A percentile compares a stretch with the other conserved stretches of the same genome.
Conservation (phyloP, 192 early-diverging fungal genomes). For the Backusella macrospora region DNA sequence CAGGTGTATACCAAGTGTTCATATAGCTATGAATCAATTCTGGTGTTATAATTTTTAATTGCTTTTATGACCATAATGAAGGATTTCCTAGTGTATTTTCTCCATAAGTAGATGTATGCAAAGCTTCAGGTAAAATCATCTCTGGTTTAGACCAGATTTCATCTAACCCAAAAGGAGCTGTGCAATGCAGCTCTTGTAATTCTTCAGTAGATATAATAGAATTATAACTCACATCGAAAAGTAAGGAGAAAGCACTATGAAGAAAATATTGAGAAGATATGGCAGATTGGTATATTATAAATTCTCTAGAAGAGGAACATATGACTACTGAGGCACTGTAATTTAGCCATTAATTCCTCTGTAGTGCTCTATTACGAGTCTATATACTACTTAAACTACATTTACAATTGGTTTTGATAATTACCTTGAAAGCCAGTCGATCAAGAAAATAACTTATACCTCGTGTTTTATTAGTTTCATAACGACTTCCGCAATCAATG, state of each 20-base stretch:
- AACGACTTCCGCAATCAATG: conserved; percentile 85
- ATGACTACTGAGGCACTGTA: conserved; percentile 87
- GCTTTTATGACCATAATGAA: conserved; percentile 70
- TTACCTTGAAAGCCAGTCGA: conserved; percentile 88
- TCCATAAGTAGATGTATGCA: conserved; percentile 83
- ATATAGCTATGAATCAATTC: conserved; percentile 73
- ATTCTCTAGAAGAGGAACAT: conserved; percentile 89
- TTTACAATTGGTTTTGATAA: not conserved
- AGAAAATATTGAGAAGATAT: conserved; percentile 84
- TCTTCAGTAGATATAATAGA: conserved; percentile 72
- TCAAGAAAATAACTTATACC: conserved; percentile 88
- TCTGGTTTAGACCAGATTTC: conserved; percentile 88
- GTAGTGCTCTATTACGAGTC: conserved; percentile 56
- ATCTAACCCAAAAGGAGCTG: conserved; percentile 82
- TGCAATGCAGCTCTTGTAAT: conserved; percentile 73
- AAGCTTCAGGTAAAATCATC: conserved; percentile 81
- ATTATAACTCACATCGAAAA: conserved; percentile 80
- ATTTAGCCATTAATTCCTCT: conserved; percentile 67
- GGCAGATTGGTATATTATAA: conserved; percentile 93
- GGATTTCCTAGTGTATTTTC: conserved; percentile 83
- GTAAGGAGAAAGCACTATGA: conserved; percentile 64
- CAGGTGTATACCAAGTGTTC: conserved; percentile 85
- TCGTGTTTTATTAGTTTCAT: conserved; percentile 67
- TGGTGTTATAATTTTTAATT: conserved; percentile 68
- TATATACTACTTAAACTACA: not conserved